phyloP scores from a whole-genome alignment of 441 rosid genomes.

The Pelargonium cotyledonis region DNA sequence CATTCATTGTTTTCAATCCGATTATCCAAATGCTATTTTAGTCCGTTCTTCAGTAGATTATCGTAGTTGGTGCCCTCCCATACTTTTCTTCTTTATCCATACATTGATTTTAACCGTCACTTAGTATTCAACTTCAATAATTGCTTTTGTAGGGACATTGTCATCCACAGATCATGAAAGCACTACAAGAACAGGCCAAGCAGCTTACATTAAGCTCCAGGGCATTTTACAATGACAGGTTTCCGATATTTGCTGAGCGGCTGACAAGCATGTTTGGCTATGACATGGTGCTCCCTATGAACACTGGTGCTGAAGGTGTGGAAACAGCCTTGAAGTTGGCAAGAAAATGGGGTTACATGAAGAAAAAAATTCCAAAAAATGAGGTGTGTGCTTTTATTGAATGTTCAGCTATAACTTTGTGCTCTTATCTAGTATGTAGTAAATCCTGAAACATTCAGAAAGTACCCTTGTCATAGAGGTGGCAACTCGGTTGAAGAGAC shows the following conservation, averaged over 20 bases:
- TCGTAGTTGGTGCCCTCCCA: background rate
- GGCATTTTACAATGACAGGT: slow-evolving; percentile 78
- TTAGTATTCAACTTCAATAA: slow-evolving; percentile 7
- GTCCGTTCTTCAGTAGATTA: background rate
- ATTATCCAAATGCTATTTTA: background rate
- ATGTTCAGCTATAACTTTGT: no score
- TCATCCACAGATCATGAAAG: slow-evolving; percentile 84
- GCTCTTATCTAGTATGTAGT: no score
- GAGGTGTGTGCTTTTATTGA: slow-evolving; percentile 36
- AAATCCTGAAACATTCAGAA: no score
- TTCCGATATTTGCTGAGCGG: slow-evolving; percentile 74
- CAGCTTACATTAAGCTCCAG: slow-evolving; percentile 80
- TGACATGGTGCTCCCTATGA: slow-evolving; percentile 97
- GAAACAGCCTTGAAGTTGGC: slow-evolving; percentile 90
- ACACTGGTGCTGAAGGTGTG: slow-evolving; percentile 97
- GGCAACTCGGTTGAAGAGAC: no score
- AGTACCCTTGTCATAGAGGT: no score
- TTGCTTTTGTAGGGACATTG: slow-evolving; percentile 68
- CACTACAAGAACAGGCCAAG: slow-evolving; percentile 71
- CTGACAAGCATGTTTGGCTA: slow-evolving; percentile 74
- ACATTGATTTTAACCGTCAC: slow-evolving; percentile 8
- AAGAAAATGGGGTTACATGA: slow-evolving; percentile 91
- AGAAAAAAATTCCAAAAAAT: slow-evolving; percentile 66
- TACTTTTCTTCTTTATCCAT: background rate
- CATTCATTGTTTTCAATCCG: no score